Base-by-base conservation (phyloP, 2,329 filamentous ascomycete genomes). In the Ascochyta rabiei region DNA sequence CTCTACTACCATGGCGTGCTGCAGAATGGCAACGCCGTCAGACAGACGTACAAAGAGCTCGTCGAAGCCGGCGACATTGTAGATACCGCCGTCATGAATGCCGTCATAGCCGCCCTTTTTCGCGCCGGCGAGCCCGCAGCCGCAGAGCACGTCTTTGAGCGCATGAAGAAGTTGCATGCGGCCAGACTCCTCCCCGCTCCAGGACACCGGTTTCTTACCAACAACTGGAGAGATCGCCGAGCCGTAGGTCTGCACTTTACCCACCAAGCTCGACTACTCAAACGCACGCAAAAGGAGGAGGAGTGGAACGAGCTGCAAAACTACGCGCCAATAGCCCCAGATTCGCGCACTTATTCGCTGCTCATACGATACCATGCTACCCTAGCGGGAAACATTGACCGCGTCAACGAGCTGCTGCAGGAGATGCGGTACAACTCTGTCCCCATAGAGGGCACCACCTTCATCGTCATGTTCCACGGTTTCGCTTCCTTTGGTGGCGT, bases 11-110 rank as follows among this genome's bases (percentile, higher is more conserved):
- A 91, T 64, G 95, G 93, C 1, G 80, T 95, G 52, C 83, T 85
- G 63, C 79, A 84, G 57, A 89, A 97, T 70, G 86, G 88, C 2
- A 83, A 87, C 56, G 90, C 85, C 3, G 85, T 96, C 19, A 83
- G 92, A 39, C 83, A 83, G 28, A 87, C 90, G 0, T 99, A 97
- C 74, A 84, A 84, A 59, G 86, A 92, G 19, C 89, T 96, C 75
- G 89, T 98, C n/a, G 80, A 89, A 33, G 84, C 87, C 0, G 91
- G 92, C 30, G 91, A 98, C 72, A 87, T 97, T 58, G 87, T 99
- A 50, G 93, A 98, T 72, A 93, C 90, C 0, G 82, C 89, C 2
- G 89, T 92, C 13, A 81, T 98, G 73, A 98, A 98, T 70, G 90
- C 89, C 64, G 86, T 97, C 66, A 90, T 98, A 58, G 82, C 86